Conservation (phyloP, 2,329 filamentous ascomycete genomes). For the Phaeoacremonium minimum region DNA sequence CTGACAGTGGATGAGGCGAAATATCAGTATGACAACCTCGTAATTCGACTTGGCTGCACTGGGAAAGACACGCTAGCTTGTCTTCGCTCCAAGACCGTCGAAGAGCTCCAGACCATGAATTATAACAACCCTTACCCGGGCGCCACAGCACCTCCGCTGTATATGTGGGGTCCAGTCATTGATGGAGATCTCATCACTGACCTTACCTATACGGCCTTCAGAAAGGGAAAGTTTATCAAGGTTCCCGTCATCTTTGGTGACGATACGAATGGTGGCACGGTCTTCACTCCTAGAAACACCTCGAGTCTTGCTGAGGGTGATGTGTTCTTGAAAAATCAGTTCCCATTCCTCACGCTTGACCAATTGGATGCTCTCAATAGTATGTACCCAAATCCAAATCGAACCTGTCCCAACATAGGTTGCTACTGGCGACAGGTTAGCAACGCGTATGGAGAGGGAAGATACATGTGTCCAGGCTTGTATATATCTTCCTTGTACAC, state of each 20-base stretch:
- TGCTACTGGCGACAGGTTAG: conserved; percentile 55
- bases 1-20: conserved; percentile 40
- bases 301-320: conserved; percentile 42
- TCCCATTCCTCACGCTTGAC: conserved; percentile 43
- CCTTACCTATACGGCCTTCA: conserved; percentile 43
- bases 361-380: conserved; percentile 48
- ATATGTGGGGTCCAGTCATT: conserved; percentile 50
- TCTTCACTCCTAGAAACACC: conserved; percentile 49
- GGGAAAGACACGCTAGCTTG: conserved; percentile 36
- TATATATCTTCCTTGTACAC: conserved; percentile 39
- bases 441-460: conserved; percentile 59
- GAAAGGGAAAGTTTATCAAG: conserved; percentile 8
- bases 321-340: conserved; percentile 54
- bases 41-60: conserved; percentile 35
- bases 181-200: conserved; percentile 49
- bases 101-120: conserved; percentile 37
- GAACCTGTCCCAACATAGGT: conserved; percentile 41
- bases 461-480: conserved; percentile 61
- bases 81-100: conserved; percentile 34
- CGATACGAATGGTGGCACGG: conserved; percentile 62
- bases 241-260: conserved; percentile 29
- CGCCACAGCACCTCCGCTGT: conserved; percentile 31
- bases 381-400: conserved; percentile 49
- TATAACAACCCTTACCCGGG: conserved; percentile 33
- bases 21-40: conserved; percentile 48